These are phyloP conservation scores for Aaosphaeria arxii DNA, from an alignment of 2,329 filamentous ascomycete species.

Conservation along the genomic window DNA sequence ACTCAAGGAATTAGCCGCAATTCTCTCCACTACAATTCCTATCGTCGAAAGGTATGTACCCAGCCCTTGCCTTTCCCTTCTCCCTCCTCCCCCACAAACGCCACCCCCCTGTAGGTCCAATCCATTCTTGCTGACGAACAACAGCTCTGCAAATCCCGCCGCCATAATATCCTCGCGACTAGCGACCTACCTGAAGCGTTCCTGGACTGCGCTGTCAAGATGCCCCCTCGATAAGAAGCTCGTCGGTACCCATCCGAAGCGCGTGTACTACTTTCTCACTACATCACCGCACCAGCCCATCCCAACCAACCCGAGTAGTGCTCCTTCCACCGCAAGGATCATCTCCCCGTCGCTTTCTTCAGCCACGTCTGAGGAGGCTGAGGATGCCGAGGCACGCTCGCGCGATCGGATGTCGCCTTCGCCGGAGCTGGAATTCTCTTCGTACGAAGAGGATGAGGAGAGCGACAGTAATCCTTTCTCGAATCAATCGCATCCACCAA, in stretches of 20 bases:
- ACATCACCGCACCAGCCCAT: conserved; percentile 82
- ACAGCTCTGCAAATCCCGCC: conserved; percentile 89
- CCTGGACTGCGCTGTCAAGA: conserved; percentile 71
- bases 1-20: conserved; percentile 85
- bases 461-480: conserved; percentile 58
- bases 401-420: conserved; percentile 76
- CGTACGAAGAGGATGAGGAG: conserved; percentile 78
- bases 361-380: conserved; percentile 70
- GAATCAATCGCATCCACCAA: conserved; percentile 41
- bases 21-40: conserved; percentile 72
- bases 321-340: conserved; percentile 54
- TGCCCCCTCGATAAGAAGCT: conserved; percentile 93
- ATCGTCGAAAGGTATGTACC: conserved; percentile 85
- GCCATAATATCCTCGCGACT: conserved; percentile 93
- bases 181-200: conserved; percentile 82
- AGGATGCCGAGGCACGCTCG: conserved; percentile 57
- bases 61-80: no score
- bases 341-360: conserved; percentile 90
- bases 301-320: conserved; percentile 60
- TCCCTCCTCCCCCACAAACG: neutral
- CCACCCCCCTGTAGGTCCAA: conserved; percentile 9
- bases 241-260: conserved; percentile 85
- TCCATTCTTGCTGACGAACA: conserved; percentile 33
- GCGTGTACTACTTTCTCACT: conserved; percentile 94
- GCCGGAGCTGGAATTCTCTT: conserved; percentile 88